Conservation (phyloP, 1,284 basidiomycete genomes). For the Veloboletus limbatus region DNA sequence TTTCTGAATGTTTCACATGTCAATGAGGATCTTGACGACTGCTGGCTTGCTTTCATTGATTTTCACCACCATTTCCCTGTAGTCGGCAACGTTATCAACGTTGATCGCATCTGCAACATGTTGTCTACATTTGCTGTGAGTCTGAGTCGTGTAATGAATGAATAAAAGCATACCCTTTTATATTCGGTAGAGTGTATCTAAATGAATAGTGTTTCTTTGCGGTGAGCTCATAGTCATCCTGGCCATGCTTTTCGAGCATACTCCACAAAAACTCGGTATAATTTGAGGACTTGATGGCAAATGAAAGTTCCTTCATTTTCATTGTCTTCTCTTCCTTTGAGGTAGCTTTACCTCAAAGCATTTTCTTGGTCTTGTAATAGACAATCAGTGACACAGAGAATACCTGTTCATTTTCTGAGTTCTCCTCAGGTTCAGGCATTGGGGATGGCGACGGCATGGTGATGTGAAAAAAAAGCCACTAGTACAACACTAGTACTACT, state of each 20-base stretch:
- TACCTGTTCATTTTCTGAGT: not conserved
- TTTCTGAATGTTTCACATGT: slow-evolving; percentile 21
- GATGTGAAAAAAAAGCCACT: not conserved
- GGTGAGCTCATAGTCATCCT: not conserved
- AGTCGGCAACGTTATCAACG: slow-evolving; percentile 15
- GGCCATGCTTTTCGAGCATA: not conserved
- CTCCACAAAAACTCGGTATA: not conserved
- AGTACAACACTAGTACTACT: not conserved
- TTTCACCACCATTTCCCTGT: slow-evolving; percentile 13
- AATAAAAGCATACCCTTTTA: too few relatives aligned
- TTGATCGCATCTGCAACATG: not conserved
- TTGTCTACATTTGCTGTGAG: slow-evolving; percentile 4
- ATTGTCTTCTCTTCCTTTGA: not conserved
- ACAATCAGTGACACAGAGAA: slow-evolving; percentile 5
- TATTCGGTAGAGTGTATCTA: not conserved
- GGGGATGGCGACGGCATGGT: not conserved
- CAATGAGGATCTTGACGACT: slow-evolving; percentile 10
- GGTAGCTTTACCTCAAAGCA: not conserved
- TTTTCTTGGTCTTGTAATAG: not conserved
- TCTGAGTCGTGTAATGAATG: not conserved
- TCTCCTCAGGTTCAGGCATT: not conserved
- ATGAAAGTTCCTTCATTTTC: not conserved
- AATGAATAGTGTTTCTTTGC: not conserved
- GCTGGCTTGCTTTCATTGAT: slow-evolving; percentile 2
- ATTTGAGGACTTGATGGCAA: not conserved